Conservation (phyloP, 2,329 filamentous ascomycete genomes). For the Nemania bipapillata region DNA sequence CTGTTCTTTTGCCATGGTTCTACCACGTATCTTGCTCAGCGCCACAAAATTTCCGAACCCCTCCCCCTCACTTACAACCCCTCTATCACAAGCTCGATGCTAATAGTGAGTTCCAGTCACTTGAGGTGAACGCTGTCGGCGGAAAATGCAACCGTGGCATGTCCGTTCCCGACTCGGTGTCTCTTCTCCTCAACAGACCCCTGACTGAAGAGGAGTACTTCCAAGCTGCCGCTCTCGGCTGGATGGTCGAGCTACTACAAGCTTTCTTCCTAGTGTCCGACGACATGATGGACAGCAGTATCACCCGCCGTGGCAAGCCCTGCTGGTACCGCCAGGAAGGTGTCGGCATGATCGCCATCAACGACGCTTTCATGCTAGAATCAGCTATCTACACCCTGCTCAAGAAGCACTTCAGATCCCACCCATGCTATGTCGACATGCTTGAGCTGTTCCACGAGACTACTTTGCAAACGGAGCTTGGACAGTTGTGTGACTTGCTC, state of each 20-base stretch:
- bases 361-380: slow-evolving; percentile 97
- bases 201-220: slow-evolving; percentile 88
- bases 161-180: slow-evolving; percentile 91
- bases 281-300: slow-evolving; percentile 97
- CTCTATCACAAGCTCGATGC: neutral
- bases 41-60: neutral
- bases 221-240: slow-evolving; percentile 86
- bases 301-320: slow-evolving; percentile 91
- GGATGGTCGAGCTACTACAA: slow-evolving; percentile 98
- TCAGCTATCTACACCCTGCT: slow-evolving; percentile 87
- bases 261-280: slow-evolving; percentile 98
- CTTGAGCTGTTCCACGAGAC: slow-evolving; percentile 96
- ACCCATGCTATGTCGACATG: slow-evolving; percentile 89
- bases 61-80: neutral
- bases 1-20: neutral
- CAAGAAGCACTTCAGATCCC: slow-evolving; percentile 90
- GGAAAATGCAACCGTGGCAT: slow-evolving; percentile 99
- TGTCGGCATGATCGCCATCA: slow-evolving; percentile 96
- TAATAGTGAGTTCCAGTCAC: slow-evolving; percentile 64
- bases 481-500: slow-evolving; percentile 92
- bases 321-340: slow-evolving; percentile 95
- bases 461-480: slow-evolving; percentile 92
- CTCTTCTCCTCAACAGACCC: slow-evolving; percentile 76
- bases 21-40: neutral
- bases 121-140: slow-evolving; percentile 87